Evolutionary conservation across 2,329 filamentous ascomycete genomes (phyloP), one percentile per base, ranked within the genome.

Genomic region (Penicillium sp.): DNA sequence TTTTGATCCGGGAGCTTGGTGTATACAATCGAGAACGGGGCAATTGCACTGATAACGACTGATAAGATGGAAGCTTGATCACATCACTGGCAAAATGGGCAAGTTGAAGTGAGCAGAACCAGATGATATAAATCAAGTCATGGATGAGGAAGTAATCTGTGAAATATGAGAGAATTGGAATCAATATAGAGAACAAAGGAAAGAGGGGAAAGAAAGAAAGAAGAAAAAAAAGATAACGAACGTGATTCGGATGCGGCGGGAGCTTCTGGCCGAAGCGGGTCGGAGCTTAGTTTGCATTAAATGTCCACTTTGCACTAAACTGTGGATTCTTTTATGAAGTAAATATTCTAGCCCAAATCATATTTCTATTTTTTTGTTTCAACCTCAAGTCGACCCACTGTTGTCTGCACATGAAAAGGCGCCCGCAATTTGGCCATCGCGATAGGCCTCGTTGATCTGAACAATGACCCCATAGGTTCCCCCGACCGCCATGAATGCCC

Each of bases 401-500:
- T 62, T 64, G 23, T 64, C 62, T 10, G 59, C 62, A 29, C 62
- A 66, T 1, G 60, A 62, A 54, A 66, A 64, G 3, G 58, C 62
- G 16, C 60, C 62, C 9, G 60, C 48, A 11, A 66, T 63, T 13
- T 58, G 45, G 19, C 62, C 62, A 51, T 61, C 48, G 11, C 29
- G 51, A 58, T 61, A 69, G 3, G 60, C 61, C 51, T 60, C 29
- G 43, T 62, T 63, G 44, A 64, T 66, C 50, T 64, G 58, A 10
- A 62, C 57, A 44, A 64, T 55, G 14, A 61, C 60, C 4, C 61
- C 61, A 43, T 65, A 64, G 1, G 80, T 82, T 0, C 80, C 81
- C 1, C 77, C 80, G 25, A 81, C 71, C 6, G 77, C 70, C 54
- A 83, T 68, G 59, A 83, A 83, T 0, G 77, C n/a, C 0, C 79